These are phyloP conservation scores for Puccinia sorghi DNA, from an alignment of 1,284 basidiomycete genomes.

Conservation along the genomic window DNA sequence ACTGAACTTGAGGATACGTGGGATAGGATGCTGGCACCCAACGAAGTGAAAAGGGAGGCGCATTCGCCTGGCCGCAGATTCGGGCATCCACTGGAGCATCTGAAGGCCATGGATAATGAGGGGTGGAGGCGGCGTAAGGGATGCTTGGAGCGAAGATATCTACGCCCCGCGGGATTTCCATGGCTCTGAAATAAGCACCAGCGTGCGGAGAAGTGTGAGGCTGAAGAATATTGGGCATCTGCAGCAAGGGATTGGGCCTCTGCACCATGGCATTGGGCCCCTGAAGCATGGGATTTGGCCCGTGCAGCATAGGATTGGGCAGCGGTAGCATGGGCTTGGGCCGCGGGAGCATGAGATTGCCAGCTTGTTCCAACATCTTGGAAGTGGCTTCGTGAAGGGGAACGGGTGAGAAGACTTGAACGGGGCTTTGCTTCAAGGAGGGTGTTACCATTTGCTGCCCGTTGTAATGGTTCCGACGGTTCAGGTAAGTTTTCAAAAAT, in stretches of 20 bases:
- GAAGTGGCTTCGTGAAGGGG: not conserved
- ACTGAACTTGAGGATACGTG: not conserved
- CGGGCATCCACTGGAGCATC: not conserved
- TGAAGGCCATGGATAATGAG: not conserved
- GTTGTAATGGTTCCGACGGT: slow-evolving; percentile 25
- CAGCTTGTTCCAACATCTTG: not conserved
- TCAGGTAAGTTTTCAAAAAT: slow-evolving; percentile 12
- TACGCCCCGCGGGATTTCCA: not conserved
- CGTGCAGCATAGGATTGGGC: no score
- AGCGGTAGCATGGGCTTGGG: no score
- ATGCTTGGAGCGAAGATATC: not conserved
- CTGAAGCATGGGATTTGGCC: no score
- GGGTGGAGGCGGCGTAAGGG: slow-evolving; percentile 1
- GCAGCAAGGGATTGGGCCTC: not conserved
- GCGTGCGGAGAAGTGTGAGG: not conserved
- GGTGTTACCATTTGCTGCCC: slow-evolving; percentile 9
- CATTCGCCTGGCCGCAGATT: not conserved
- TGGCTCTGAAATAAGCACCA: not conserved
- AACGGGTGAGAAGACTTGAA: not conserved
- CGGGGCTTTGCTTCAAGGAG: not conserved
- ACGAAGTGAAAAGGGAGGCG: slow-evolving; percentile 1
- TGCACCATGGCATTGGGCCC: no score
- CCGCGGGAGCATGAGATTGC: no score
- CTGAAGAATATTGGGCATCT: not conserved
- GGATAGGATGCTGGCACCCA: slow-evolving; percentile 1